Percentiles rank a stretch among this genome's conserved stretches.
Conservation (phyloP, 305 asterid genomes). For the Fraxinus xanthoxyloides region DNA sequence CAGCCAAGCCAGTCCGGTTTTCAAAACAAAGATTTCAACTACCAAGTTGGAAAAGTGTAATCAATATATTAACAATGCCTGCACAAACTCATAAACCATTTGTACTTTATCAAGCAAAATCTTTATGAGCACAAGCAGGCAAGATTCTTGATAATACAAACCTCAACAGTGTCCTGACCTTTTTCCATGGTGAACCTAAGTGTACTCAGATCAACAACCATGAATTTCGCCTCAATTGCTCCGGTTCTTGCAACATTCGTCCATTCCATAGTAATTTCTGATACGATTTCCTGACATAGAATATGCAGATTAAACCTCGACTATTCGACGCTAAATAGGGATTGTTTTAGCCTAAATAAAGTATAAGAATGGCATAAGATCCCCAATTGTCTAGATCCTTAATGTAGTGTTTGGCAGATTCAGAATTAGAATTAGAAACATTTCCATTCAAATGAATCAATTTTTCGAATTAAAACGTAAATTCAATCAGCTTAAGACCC, state of each 20-base stretch:
- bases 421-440: neutral
- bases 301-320: neutral
- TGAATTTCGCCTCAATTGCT: conserved; percentile 66
- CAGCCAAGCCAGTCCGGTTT: too few relatives aligned
- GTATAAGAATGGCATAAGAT: neutral
- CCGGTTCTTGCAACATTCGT: conserved; percentile 70
- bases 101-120: neutral
- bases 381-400: neutral
- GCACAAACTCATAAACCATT: neutral
- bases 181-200: conserved; percentile 86
- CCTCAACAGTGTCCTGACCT: conserved; percentile 80
- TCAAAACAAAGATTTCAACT: neutral
- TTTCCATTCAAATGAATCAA: neutral
- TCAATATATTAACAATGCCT: neutral
- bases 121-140: neutral
- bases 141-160: conserved; percentile 7
- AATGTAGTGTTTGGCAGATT: neutral
- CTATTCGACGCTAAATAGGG: neutral
- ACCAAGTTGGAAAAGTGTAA: neutral
- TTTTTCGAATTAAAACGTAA: neutral
- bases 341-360: neutral
- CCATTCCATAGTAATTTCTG: conserved; percentile 77
- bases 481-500: neutral
- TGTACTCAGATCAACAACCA: conserved; percentile 65
- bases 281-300: conserved; percentile 46